phyloP scores from a whole-genome alignment of 495 filamentous ascomycete species.

The Lasiosphaeria miniovina region DNA sequence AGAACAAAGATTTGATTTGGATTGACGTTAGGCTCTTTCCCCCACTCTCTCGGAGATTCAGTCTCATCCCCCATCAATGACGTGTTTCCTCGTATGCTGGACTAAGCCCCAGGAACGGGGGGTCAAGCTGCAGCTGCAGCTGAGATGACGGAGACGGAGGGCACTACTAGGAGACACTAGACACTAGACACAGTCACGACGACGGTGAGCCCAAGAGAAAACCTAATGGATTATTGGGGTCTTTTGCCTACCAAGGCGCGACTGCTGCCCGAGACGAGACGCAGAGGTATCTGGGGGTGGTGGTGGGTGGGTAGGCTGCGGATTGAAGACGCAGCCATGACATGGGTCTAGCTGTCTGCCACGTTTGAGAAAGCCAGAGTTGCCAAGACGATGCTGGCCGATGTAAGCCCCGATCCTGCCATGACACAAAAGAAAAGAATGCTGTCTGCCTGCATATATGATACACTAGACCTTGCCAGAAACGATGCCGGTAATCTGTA shows the following conservation, averaged over 20 bases:
- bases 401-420: conserved; percentile 8
- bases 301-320: neutral
- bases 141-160: too few relatives aligned
- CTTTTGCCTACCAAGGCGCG: too few relatives aligned
- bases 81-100: neutral
- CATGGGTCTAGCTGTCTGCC: neutral
- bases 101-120: neutral
- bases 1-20: too few relatives aligned
- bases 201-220: conserved; percentile 1
- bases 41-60: neutral
- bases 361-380: neutral
- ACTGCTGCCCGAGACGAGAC: too few relatives aligned
- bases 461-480: neutral
- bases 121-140: neutral
- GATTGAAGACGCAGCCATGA: neutral
- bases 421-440: neutral
- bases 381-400: conserved; percentile 2
- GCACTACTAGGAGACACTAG: too few relatives aligned
- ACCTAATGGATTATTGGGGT: neutral
- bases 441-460: neutral
- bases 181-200: neutral
- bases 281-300: neutral
- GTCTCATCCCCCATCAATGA: neutral
- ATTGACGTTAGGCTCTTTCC: neutral
- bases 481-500: neutral